phyloP scores from a whole-genome alignment of 148 eudicot genomes.

The Silene conica region DNA sequence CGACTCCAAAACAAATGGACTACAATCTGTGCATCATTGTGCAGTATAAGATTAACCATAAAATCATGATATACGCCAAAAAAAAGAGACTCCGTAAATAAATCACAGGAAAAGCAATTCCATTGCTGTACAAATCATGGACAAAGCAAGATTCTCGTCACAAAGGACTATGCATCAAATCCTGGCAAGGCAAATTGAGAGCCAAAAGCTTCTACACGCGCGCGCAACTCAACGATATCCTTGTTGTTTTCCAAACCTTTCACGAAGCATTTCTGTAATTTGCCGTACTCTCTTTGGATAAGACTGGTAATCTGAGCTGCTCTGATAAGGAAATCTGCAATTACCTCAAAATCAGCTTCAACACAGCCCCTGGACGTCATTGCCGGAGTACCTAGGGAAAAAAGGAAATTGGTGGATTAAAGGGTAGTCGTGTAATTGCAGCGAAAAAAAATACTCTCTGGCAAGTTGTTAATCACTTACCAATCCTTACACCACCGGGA shows the following conservation, averaged over 20 bases:
- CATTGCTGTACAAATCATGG: not conserved
- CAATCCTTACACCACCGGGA: slow-evolving; percentile 59
- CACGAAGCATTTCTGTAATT: slow-evolving; percentile 38
- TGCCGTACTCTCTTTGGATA: slow-evolving; percentile 65
- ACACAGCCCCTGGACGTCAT: slow-evolving; percentile 94
- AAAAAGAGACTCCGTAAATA: not conserved
- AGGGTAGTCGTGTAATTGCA: not conserved
- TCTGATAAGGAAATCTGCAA: slow-evolving; percentile 71
- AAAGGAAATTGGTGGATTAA: not conserved
- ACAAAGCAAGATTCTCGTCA: not conserved
- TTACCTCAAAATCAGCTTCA: slow-evolving; percentile 78
- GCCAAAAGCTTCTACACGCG: slow-evolving; percentile 70
- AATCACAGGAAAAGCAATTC: not conserved
- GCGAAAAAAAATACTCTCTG: not conserved
- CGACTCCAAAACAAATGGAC: not conserved
- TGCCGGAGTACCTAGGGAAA: slow-evolving; percentile 78
- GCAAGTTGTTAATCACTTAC: slow-evolving; percentile 32
- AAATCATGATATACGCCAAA: not conserved
- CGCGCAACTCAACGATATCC: slow-evolving; percentile 62
- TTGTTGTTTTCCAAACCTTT: slow-evolving; percentile 61
- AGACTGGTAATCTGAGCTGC: slow-evolving; percentile 69
- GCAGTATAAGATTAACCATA: not conserved
- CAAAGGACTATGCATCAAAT: slow-evolving; percentile 34
- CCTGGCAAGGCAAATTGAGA: slow-evolving; percentile 84
- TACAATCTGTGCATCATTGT: not conserved